Evolutionary conservation across 169 alveolate genomes (phyloP), one percentile per base, ranked within the genome.

Genomic region (Plasmodium gallinaceum): DNA sequence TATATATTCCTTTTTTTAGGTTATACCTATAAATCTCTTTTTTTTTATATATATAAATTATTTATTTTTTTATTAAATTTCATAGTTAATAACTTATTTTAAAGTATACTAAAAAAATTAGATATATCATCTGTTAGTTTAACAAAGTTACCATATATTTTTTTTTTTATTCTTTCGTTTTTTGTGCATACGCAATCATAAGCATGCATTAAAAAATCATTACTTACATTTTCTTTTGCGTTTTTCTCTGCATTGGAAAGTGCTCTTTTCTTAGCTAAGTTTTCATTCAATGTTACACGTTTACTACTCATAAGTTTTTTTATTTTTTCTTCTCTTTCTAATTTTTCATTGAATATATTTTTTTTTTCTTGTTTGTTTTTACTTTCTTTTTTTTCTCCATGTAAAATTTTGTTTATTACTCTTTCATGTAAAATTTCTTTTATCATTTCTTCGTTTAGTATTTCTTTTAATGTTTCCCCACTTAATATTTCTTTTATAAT

Each of bases 281-380:
- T 57, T 52, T 68, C 85, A 72, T 66, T 83, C 37, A 83, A 43
- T 54, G 91, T 83, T 32, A 83, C 91, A 45, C 80, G 66, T 83
- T 83, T 83, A 4, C 68, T 54, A 45, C 64, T 48, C 72, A 68
- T 68, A 83, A 68, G 58, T 83, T 83, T 83, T 60, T 83, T 68
- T 42, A 83, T 61, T 52, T 54, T 83, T 83, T 80, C 90, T 12
- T 48, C 42, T 37, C 37, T 60, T 46, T 64, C 71, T 32, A 22
- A 10, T 39, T 46, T 48, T 65, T 39, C 22, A 45, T 20, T 43
- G 64, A 0, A 54, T 54, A 54, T 54, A 54, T 5, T 16, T 54
- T 16, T 54, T 54, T 54, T 16, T 54, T 54, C 12, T 54, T 54
- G 8, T 54, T 54, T 18, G 12, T n/a, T 54, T 16, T 10, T 48